A percentile compares a stretch with the other conserved stretches of the same genome.
Evolutionary conservation across 805 yeast species (phyloP).

Genomic region (Wickerhamiella vanderwaltii): DNA sequence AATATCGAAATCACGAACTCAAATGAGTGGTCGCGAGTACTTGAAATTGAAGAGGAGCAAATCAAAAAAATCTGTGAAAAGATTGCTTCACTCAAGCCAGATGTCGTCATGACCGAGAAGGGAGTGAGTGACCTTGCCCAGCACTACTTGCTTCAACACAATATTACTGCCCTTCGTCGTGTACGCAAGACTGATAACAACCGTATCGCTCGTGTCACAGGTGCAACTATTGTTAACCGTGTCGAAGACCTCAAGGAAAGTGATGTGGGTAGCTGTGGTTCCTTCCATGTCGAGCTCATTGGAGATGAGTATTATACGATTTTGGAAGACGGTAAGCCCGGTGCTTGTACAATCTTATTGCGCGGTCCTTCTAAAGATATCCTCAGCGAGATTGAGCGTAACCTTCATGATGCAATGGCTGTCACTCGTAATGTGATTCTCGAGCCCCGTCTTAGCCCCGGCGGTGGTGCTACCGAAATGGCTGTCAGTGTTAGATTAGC

Average conservation of each 20-base stretch:
- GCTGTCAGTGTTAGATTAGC: slow-evolving; percentile 82
- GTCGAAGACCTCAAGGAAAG: slow-evolving; percentile 85
- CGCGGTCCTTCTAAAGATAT: slow-evolving; percentile 98
- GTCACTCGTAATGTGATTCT: slow-evolving; percentile 90
- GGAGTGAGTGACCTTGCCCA: slow-evolving; percentile 98
- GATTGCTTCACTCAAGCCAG: slow-evolving; percentile 76
- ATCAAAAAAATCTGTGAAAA: slow-evolving; percentile 77
- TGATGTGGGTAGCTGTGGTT: slow-evolving; percentile 85
- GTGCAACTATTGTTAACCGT: slow-evolving; percentile 93
- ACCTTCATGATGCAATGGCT: slow-evolving; percentile 96
- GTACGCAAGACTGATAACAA: slow-evolving; percentile 92
- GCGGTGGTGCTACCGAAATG: slow-evolving; percentile 99
- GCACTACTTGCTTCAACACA: slow-evolving; percentile 87
- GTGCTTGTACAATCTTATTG: slow-evolving; percentile 84
- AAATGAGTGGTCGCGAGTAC: slow-evolving; percentile 88
- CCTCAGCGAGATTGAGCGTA: slow-evolving; percentile 89
- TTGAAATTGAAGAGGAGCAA: slow-evolving; percentile 97
- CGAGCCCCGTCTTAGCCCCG: slow-evolving; percentile 91
- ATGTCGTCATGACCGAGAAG: slow-evolving; percentile 90
- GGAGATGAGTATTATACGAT: slow-evolving; percentile 96
- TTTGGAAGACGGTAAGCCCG: slow-evolving; percentile 51
- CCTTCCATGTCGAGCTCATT: slow-evolving; percentile 83
- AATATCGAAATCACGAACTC: slow-evolving; percentile 94
- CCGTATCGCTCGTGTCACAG: slow-evolving; percentile 92
- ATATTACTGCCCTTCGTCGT: slow-evolving; percentile 84